Conservation (phyloP, 192 early-diverging fungal genomes). For the Dimargaris cristalligena region DNA sequence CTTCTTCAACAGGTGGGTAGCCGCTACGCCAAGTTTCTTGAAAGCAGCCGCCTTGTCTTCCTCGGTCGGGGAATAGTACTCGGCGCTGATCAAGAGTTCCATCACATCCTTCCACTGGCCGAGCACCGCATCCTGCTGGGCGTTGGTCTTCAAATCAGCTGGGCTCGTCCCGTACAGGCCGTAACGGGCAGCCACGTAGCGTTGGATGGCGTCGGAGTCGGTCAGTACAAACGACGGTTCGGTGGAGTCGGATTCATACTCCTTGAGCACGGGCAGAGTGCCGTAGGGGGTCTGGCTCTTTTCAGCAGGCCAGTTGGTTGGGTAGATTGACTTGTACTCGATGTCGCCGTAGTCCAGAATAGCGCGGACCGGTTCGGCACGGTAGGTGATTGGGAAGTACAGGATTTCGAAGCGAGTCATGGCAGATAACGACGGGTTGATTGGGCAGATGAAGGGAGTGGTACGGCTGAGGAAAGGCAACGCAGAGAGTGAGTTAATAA, state of each 20-base stretch:
- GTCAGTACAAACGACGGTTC: constrained; percentile 21
- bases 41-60: constrained; percentile 12
- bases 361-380: constrained; percentile 16
- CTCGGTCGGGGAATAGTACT: constrained; percentile 10
- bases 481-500: too few species aligned
- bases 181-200: too few species aligned
- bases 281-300: constrained; percentile 29
- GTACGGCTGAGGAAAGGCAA: too few species aligned
- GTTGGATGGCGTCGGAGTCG: too few species aligned
- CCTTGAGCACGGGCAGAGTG: constrained; percentile 30
- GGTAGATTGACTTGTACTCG: constrained; percentile 15
- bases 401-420: constrained; percentile 14
- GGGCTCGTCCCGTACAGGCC: constrained; percentile 14
- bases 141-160: constrained; percentile 17
- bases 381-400: constrained; percentile 16
- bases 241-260: constrained; percentile 17
- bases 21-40: constrained; percentile 21
- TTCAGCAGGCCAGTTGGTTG: too few species aligned
- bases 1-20: too few species aligned
- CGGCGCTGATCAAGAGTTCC: constrained; percentile 10
- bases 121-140: constrained; percentile 16
- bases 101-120: constrained; percentile 14
- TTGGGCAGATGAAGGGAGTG: not conserved
- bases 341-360: constrained; percentile 24
- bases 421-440: not conserved